Evolutionary conservation across 371 early-diverging fungal species (phyloP), one percentile per base, ranked within the genome.

Genomic region (Neoconidiobolus thromboides): DNA sequence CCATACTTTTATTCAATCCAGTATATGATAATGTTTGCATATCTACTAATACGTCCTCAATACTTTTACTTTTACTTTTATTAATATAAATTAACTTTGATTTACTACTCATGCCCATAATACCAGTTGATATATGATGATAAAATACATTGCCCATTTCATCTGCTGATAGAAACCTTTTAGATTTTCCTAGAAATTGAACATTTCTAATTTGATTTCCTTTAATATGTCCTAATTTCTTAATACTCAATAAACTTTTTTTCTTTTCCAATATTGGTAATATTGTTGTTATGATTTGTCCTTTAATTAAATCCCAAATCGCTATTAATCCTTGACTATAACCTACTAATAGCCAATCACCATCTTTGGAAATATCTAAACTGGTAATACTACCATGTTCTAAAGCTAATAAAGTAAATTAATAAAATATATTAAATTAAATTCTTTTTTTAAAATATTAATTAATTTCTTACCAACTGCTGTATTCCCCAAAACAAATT

Each of bases 381-480:
- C 86, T 75, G 1, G 83, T 85, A 2, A 86, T 85, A 0, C 83
- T 71, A 0, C 89, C 89, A 42, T 77, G 63, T 49, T 84, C 79
- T 7, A 76, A 63, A 10, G 58, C 44, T 52, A 52, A 3, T 26
- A 26, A 26, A 26, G 26, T 26, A 26, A 26, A 26, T 26, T 26
- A 26, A 26, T 26, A 12, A 6, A 12, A n/a, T 12, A 7, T 9
- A 52, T 52, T 52, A 37, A 38, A 3, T 3, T 5, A 52, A 52
- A 7, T 2, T 37, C n/a, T 37, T 6, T 37, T 6, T 15, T 5
- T 26, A 52, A 37, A 36, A 9, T 37, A 14, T 39, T 38, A 60
- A 41, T 26, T 26, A 26, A 26, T 26, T 26, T 26, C 41, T 26
- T 76, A 77, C 77, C 78, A 36, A 71, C 66, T 3, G 68, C 61